phyloP scores from a whole-genome alignment of 139 green algal genomes.

The Chlorella sp. region DNA sequence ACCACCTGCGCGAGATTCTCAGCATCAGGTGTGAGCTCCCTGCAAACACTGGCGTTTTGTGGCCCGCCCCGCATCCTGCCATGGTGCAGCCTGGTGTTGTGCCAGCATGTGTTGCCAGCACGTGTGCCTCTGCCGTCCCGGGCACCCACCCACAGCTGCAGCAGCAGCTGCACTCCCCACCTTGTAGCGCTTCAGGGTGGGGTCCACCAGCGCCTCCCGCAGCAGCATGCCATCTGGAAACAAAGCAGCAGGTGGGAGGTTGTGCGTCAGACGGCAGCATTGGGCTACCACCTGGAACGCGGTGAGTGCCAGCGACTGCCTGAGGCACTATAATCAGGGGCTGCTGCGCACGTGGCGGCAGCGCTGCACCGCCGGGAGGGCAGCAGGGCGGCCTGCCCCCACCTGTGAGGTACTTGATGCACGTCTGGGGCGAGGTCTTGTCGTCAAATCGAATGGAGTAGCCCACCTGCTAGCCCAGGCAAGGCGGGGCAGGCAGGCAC shows the following conservation, averaged over 20 bases:
- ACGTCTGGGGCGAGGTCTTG: slow-evolving; percentile 56
- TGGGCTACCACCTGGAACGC: too few relatives aligned
- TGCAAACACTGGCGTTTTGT: neutral
- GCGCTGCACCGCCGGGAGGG: too few relatives aligned
- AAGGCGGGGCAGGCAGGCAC: neutral
- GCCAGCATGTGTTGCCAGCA: neutral
- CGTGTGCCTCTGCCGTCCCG: too few relatives aligned
- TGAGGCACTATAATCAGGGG: too few relatives aligned
- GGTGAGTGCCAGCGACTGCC: too few relatives aligned
- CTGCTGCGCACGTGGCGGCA: too few relatives aligned
- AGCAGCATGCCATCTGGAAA: slow-evolving; percentile 97
- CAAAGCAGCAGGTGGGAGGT: too few relatives aligned
- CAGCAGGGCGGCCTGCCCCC: too few relatives aligned
- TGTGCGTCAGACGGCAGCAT: too few relatives aligned
- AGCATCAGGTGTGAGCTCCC: neutral
- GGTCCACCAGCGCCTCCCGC: slow-evolving; percentile 89
- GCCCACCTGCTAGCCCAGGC: slow-evolving; percentile 57
- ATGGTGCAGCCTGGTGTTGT: neutral
- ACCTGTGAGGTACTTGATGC: slow-evolving; percentile 88
- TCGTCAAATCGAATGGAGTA: slow-evolving; percentile 92
- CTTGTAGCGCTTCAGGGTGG: slow-evolving; percentile 75
- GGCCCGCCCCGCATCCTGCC: neutral
- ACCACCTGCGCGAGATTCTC: slow-evolving; percentile 59
- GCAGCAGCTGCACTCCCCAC: slow-evolving; percentile 36
- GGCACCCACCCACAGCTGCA: neutral